A percentile compares a stretch with the other conserved stretches of the same genome.
Evolutionary conservation across 176 grass and related monocot species (phyloP).

Genomic region (Carex pumila): DNA sequence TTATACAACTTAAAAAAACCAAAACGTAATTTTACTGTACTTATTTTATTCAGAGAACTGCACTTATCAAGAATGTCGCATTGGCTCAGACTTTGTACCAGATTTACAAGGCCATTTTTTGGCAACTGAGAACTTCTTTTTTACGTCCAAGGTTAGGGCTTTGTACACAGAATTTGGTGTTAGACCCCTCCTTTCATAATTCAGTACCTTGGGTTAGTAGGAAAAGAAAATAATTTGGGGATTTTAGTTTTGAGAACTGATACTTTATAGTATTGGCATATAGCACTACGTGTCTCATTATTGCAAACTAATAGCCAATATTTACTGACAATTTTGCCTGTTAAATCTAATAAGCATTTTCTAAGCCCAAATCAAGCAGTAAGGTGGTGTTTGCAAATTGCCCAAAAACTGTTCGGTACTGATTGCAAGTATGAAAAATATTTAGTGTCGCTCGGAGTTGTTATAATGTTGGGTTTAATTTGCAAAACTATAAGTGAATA

Average conservation of each 20-base stretch:
- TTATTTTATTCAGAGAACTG: constrained; percentile 52
- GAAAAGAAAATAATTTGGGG: background rate
- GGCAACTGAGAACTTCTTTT: constrained; percentile 98
- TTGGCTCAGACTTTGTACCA: constrained; percentile 73
- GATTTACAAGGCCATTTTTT: constrained; percentile 75
- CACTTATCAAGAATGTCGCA: constrained; percentile 50
- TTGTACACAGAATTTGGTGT: background rate
- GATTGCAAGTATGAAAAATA: background rate
- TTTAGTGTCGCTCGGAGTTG: background rate
- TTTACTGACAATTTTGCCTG: background rate
- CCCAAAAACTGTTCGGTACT: background rate
- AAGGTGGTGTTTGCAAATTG: background rate
- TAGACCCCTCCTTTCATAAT: background rate
- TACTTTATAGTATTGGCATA: background rate
- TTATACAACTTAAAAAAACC: background rate
- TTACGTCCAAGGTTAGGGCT: constrained; percentile 64
- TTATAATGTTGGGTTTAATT: background rate
- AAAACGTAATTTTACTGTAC: constrained; percentile 13
- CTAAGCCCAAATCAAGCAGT: background rate
- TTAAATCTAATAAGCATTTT: background rate
- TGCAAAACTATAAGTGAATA: background rate
- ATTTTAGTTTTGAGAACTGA: background rate
- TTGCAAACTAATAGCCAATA: background rate
- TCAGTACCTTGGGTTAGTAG: background rate
- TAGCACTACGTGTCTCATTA: background rate